Percentiles rank a stretch among this genome's conserved stretches.
Conservation (phyloP, 2,329 filamentous ascomycete genomes). For the Sporothrix protearum region DNA sequence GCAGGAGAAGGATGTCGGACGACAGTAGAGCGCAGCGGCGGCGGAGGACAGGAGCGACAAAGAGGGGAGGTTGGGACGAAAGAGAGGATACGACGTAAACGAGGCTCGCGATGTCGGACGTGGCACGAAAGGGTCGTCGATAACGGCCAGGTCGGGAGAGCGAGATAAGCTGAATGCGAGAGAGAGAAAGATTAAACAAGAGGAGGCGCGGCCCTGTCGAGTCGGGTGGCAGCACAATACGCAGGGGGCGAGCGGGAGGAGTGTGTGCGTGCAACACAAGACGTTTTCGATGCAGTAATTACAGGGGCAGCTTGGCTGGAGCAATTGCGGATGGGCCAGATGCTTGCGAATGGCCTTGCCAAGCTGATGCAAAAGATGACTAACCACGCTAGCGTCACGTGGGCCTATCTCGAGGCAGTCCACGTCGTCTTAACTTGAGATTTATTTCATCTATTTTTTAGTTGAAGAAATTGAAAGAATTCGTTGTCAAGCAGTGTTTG, state of each 20-base stretch:
- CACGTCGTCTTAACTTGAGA: neutral
- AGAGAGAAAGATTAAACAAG: neutral
- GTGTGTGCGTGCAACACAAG: neutral
- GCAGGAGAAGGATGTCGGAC: neutral
- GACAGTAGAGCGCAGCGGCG: neutral
- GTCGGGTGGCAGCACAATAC: neutral
- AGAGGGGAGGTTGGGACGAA: constrained; percentile 6
- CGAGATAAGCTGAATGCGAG: neutral
- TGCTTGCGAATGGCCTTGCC: constrained; percentile 8
- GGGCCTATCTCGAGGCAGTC: neutral
- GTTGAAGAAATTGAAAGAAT: neutral
- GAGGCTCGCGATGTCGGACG: constrained; percentile 16
- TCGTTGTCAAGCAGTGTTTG: neutral
- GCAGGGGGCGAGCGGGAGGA: neutral
- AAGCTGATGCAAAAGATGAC: neutral
- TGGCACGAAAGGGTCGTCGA: neutral
- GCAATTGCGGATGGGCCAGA: constrained; percentile 9
- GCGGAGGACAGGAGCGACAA: neutral
- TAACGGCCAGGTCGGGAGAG: neutral
- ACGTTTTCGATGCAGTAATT: constrained; percentile 6
- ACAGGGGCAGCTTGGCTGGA: constrained; percentile 15
- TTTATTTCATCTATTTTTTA: neutral
- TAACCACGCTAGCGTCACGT: constrained; percentile 12
- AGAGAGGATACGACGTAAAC: neutral
- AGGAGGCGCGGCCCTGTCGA: neutral